Base-by-base conservation (phyloP, 225 moss, liverwort and hornwort species). In the Bryum argenteum region DNA sequence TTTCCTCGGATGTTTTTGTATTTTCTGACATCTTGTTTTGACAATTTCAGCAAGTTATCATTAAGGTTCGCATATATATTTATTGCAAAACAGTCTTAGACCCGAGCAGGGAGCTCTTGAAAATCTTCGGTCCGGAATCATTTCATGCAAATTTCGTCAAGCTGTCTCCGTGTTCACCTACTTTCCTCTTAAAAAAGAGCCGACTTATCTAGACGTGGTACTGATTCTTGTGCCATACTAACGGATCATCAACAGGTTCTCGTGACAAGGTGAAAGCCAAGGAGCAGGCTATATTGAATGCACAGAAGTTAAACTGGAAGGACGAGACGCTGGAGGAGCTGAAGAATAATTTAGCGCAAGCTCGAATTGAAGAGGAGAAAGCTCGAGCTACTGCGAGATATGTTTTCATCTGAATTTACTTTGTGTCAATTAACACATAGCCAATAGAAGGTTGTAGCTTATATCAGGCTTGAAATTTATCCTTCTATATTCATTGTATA, bases 341-440 rank as follows among this genome's bases (percentile, higher is more conserved):
- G 26, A 82, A 63, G 60, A 71, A 72, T 38, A 80, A 75, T 53
- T 66, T 86, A 72, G 77, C 77, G 23, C 58, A 83, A 80, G 80
- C 80, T 66, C 78, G 75, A 66, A 51, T 80, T 26, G 78, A 83
- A 72, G 80, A 83, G 69, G 78, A 83, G 39, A 77, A 80, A 77
- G 80, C 77, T 13, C 86, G 77, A 65, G 69, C 75, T 19, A 80
- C 80, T 61, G 77, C 77, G 40, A 86, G 77, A 86, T 86, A 75
- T 65, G 82, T 74, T 24, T 69, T 57, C 43, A 60, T 67, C 38
- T 42, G 66, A 10, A 26, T 71, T 9, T 67, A 41, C 45, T 45
- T 59, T 42, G 38, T 64, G 23, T 64, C 33, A 38, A 1, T 59
- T 58, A 6, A 19, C 15, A 11, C 63, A 61, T 17, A 5, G 5